Conservation (phyloP, 202 grass and related monocot genomes). For the Elaeis oleifera region DNA sequence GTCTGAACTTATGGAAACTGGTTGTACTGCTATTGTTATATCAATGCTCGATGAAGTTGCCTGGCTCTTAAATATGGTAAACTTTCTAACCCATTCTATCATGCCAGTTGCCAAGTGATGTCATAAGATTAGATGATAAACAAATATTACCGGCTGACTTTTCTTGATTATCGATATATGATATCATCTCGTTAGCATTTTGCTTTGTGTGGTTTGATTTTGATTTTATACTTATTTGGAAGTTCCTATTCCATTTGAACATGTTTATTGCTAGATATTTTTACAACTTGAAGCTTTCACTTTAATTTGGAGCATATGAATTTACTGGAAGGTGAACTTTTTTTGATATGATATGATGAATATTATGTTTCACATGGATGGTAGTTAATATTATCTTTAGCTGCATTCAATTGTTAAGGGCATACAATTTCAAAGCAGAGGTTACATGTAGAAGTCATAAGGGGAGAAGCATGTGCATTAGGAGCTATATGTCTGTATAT, state of each 20-base stretch:
- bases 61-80: slow-evolving; percentile 96
- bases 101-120: no score
- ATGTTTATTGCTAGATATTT: no score
- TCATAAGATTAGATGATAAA: no score
- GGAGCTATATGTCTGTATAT: no score
- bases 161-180: not conserved
- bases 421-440: no score
- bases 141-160: no score
- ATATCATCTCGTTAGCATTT: not conserved
- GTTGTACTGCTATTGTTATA: slow-evolving; percentile 58
- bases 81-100: slow-evolving; percentile 8
- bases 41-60: slow-evolving; percentile 98
- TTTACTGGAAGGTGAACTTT: not conserved
- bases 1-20: slow-evolving; percentile 62
- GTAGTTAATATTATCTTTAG: not conserved
- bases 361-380: not conserved
- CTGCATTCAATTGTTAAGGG: not conserved
- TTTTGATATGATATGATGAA: not conserved
- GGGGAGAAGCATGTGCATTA: no score
- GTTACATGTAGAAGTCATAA: no score
- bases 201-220: no score
- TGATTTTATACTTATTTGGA: no score
- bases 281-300: not conserved
- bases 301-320: not conserved
- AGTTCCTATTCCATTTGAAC: no score